Base-by-base conservation (phyloP, 345 rosid species). In the Brassica cretica region DNA sequence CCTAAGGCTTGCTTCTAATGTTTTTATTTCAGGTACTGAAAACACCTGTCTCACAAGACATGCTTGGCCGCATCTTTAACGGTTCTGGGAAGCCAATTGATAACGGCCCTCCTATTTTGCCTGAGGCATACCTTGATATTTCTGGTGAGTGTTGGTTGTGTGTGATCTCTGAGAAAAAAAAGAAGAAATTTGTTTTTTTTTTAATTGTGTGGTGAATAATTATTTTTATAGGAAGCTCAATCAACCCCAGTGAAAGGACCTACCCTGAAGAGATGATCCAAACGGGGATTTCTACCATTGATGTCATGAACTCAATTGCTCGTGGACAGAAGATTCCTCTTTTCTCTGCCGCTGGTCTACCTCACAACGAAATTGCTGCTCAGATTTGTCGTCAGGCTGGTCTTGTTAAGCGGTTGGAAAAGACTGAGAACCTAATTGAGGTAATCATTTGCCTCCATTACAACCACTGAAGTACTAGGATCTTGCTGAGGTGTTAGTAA, bases 301-400 rank as follows among this genome's bases (percentile, higher is more conserved):
- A 95, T 88, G 98, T 93, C 71, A 95, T 95, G 99, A 95, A 95
- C 81, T 95, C 99, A 68, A 93, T 95, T 64, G 99, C 99, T 70
- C 89, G 99, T 83, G 99, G 99, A 79, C 98, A 95, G 77, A 95
- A 95, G 74, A 95, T 95, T 77, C 99, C 99, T 75, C 92, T 95
- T 33, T 95, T 95, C 84, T 95, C 99, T 77, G 99, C 99, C 84
- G 99, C 99, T 71, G 99, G 99, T 89, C 96, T 93, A 10, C 99
- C 98, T 8, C 99, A 95, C 81, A 95, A 95, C 78, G 99, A 95
- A 84, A 95, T 95, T 8, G 99, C 99, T 77, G 99, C 99, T 80
- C 99, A 95, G 82, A 95, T 93, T 76, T 95, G 99, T 84, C 99
- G 99, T 61, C 98, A 95, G 83, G 99, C 99, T 76, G 99, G 99